These are phyloP conservation scores for Pseudogymnoascus sp. DNA, from an alignment of 2,329 filamentous ascomycete genomes.

Conservation along the genomic window DNA sequence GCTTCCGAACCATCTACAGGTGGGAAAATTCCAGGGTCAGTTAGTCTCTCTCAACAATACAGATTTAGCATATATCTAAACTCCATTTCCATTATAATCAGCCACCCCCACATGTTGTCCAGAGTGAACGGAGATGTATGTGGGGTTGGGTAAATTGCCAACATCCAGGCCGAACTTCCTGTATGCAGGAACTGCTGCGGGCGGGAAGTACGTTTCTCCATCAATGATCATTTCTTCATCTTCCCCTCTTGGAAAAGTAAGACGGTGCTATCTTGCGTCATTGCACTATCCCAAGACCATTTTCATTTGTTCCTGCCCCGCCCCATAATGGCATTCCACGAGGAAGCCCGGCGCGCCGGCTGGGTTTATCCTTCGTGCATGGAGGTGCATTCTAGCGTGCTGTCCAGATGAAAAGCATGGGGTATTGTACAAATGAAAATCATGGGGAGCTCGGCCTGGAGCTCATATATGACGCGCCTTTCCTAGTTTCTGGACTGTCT, in stretches of 20 bases:
- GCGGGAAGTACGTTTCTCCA: constrained; percentile 2
- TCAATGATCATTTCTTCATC: neutral
- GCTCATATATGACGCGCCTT: neutral
- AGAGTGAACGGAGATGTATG: neutral
- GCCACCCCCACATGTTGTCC: constrained; percentile 1
- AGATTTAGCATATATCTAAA: neutral
- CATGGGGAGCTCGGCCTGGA: neutral
- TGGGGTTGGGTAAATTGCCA: neutral
- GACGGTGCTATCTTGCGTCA: neutral
- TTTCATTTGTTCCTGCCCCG: neutral
- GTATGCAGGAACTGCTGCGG: neutral
- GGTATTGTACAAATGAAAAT: neutral
- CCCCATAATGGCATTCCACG: neutral
- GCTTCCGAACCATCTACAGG: neutral
- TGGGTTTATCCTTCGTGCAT: neutral
- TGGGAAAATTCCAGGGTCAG: neutral
- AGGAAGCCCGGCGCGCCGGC: neutral
- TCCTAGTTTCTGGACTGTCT: neutral
- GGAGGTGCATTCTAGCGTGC: neutral
- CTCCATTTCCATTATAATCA: neutral
- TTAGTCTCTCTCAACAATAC: neutral
- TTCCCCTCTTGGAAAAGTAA: neutral
- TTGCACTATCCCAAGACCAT: neutral
- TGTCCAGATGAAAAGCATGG: neutral
- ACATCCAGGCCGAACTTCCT: neutral